These are phyloP conservation scores for Apiospora kogelbergensis DNA, from an alignment of 2,329 filamentous ascomycete species.

Conservation along the genomic window DNA sequence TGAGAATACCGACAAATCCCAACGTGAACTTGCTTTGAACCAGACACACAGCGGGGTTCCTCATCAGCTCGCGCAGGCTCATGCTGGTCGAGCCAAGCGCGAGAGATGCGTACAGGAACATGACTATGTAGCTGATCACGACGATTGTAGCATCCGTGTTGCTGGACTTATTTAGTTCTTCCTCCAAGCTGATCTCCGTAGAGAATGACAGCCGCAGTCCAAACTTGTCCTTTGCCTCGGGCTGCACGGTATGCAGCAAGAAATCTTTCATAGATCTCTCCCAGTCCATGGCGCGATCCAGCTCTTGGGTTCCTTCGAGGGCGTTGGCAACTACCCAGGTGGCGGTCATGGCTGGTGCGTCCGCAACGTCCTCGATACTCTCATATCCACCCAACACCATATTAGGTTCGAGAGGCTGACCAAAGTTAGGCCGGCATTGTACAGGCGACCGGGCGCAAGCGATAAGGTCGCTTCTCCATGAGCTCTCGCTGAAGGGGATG, in stretches of 20 bases:
- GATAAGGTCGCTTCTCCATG: slow-evolving; percentile 72
- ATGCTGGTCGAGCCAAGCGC: slow-evolving; percentile 87
- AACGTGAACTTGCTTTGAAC: slow-evolving; percentile 97
- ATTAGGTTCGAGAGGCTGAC: slow-evolving; percentile 82
- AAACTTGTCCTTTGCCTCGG: slow-evolving; percentile 68
- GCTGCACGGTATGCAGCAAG: slow-evolving; percentile 76
- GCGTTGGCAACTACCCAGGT: slow-evolving; percentile 96
- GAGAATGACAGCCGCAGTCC: slow-evolving; percentile 90
- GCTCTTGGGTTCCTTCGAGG: slow-evolving; percentile 68
- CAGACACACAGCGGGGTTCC: slow-evolving; percentile 79
- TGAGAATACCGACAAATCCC: slow-evolving; percentile 90
- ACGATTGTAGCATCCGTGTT: slow-evolving; percentile 98
- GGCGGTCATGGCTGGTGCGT: slow-evolving; percentile 78
- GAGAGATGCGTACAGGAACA: slow-evolving; percentile 96
- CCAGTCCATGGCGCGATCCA: slow-evolving; percentile 82
- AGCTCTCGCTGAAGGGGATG: slow-evolving; percentile 60
- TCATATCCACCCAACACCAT: slow-evolving; percentile 84
- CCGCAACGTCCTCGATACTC: slow-evolving; percentile 61
- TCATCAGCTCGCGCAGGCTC: slow-evolving; percentile 72
- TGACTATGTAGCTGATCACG: slow-evolving; percentile 94
- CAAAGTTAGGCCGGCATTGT: slow-evolving; percentile 82
- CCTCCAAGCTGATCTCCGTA: slow-evolving; percentile 90
- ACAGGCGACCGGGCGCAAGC: slow-evolving; percentile 79
- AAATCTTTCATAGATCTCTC: slow-evolving; percentile 75
- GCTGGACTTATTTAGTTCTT: slow-evolving; percentile 96